Evolutionary conservation across 1,139 yeast species (phyloP).

Genomic region (Hyphopichia khmerensis): DNA sequence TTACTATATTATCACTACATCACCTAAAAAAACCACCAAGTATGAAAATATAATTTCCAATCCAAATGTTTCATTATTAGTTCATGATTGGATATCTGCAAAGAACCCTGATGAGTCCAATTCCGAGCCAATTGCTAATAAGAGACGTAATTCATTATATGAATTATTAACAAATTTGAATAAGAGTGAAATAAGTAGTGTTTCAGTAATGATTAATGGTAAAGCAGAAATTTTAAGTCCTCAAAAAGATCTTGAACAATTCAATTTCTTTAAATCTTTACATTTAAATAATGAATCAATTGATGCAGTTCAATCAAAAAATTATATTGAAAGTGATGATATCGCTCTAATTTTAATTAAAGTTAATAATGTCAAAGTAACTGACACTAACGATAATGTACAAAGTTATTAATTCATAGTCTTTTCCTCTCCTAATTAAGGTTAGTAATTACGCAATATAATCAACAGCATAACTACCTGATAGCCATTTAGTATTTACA

Average conservation of each 20-base stretch:
- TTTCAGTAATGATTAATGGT: constrained; percentile 78
- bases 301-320: constrained; percentile 64
- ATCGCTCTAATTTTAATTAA: constrained; percentile 65
- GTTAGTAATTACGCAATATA: no score
- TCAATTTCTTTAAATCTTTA: constrained; percentile 58
- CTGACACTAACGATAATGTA: constrained; percentile 73
- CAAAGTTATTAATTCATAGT: constrained; percentile 44
- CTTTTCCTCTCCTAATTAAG: no score
- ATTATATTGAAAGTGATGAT: constrained; percentile 50
- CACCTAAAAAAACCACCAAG: constrained; percentile 69
- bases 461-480: no score
- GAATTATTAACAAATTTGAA: constrained; percentile 70
- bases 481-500: no score
- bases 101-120: constrained; percentile 23
- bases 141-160: constrained; percentile 47
- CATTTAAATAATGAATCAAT: constrained; percentile 61
- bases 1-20: constrained; percentile 63
- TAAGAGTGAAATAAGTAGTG: constrained; percentile 71
- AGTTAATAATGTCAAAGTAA: constrained; percentile 70
- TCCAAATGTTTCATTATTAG: constrained; percentile 72
- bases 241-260: constrained; percentile 38
- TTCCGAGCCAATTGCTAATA: constrained; percentile 16
- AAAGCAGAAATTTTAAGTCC: constrained; percentile 55
- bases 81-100: constrained; percentile 84
- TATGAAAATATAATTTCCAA: constrained; percentile 63